Conservation (phyloP, 768 basidiomycete genomes). For the Lentinula edodes region DNA sequence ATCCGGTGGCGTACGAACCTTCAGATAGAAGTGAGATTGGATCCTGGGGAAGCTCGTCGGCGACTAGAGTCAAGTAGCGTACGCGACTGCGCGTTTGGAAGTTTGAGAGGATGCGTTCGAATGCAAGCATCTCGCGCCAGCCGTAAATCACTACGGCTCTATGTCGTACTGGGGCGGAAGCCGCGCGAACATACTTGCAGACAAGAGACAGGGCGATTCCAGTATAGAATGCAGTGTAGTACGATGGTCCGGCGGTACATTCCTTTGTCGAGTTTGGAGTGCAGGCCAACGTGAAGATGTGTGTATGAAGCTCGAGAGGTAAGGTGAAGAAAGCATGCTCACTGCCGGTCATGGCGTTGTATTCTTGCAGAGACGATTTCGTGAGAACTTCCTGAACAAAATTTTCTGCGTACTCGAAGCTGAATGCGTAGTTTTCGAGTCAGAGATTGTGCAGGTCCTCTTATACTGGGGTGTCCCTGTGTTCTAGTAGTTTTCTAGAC, state of each 20-base stretch:
- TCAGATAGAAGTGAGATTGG: not conserved
- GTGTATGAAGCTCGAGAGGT: not conserved
- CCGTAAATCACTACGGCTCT: not conserved
- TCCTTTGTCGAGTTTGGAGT: not conserved
- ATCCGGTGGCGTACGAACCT: not conserved
- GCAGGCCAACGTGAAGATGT: not conserved
- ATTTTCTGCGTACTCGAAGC: not conserved
- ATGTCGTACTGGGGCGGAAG: not conserved
- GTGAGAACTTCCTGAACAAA: not conserved
- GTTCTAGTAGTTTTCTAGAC: not conserved
- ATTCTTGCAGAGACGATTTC: not conserved
- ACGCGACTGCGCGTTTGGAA: not conserved
- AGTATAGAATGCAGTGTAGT: not conserved
- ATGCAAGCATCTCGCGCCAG: not conserved
- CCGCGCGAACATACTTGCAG: not conserved
- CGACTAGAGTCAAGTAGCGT: not conserved
- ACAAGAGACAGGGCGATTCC: slow-evolving; percentile 1
- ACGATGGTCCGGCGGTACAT: not conserved
- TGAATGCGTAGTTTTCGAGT: not conserved
- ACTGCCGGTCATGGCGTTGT: not conserved
- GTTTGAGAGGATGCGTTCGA: not conserved
- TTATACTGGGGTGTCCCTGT: not conserved
- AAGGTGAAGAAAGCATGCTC: not conserved
- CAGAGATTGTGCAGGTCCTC: not conserved
- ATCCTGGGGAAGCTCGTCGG: not conserved